Conservation (phyloP, 495 filamentous ascomycete genomes). For the Penicillium robsamsonii region DNA sequence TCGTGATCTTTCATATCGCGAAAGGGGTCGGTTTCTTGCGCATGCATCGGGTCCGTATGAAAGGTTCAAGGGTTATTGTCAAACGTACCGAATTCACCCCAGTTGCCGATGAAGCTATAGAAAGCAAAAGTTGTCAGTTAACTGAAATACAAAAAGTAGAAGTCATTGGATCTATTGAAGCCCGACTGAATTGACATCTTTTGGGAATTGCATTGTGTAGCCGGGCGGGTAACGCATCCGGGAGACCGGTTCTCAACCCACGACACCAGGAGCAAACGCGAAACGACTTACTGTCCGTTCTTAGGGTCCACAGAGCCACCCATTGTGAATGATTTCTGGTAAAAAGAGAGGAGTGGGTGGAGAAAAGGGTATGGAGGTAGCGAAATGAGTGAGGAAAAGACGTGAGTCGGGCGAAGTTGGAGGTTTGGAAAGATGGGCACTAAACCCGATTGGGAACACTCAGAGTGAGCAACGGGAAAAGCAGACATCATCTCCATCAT, state of each 20-base stretch:
- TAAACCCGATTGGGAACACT: conserved; percentile 43
- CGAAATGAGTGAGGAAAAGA: conserved; percentile 32
- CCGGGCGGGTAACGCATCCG: conserved; percentile 26
- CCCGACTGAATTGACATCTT: not conserved
- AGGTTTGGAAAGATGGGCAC: conserved; percentile 23
- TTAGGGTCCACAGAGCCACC: conserved; percentile 61
- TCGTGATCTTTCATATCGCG: not conserved
- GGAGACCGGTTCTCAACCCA: conserved; percentile 18
- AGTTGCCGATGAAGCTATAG: conserved; percentile 76
- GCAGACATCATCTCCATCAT: conserved; percentile 30
- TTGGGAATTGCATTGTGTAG: conserved; percentile 7
- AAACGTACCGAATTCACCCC: conserved; percentile 83
- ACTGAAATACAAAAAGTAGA: not conserved
- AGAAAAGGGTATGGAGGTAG: conserved; percentile 21
- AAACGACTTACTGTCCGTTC: conserved; percentile 65
- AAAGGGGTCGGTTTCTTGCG: conserved; percentile 6
- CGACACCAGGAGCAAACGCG: conserved; percentile 14
- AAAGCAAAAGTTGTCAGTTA: conserved; percentile 27
- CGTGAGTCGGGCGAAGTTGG: conserved; percentile 39
- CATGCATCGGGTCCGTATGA: conserved; percentile 16
- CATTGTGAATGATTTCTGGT: conserved; percentile 55
- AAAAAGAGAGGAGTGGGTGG: conserved; percentile 22
- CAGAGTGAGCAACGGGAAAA: conserved; percentile 34
- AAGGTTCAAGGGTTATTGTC: conserved; percentile 15
- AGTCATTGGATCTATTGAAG: not conserved